Evolutionary conservation across 208 protist genomes (phyloP).

Genomic region (Tritrichomonas musculus): DNA sequence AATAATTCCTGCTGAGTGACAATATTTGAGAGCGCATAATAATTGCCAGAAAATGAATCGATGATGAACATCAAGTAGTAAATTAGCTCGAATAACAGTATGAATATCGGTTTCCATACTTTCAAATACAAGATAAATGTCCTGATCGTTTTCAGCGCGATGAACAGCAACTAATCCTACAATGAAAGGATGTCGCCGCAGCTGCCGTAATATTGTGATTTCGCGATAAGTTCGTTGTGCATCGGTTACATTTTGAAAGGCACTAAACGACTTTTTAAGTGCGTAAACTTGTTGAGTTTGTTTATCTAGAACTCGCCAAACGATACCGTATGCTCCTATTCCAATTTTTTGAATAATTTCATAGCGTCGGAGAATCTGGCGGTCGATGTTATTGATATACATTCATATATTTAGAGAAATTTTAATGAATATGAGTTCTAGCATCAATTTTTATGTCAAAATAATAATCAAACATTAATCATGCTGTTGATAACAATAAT

Average conservation of each 20-base stretch:
- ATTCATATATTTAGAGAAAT: no score
- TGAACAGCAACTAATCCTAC: conserved; percentile 60
- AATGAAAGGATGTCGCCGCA: conserved; percentile 61
- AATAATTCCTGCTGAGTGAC: conserved; percentile 58
- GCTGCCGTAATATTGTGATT: conserved; percentile 60
- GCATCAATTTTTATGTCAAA: no score
- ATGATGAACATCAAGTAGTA: conserved; percentile 62
- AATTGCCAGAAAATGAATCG: conserved; percentile 65
- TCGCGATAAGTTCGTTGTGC: conserved; percentile 66
- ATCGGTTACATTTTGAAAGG: conserved; percentile 64
- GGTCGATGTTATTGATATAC: conserved; percentile 51
- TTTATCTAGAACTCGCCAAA: conserved; percentile 55
- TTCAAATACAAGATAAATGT: conserved; percentile 69
- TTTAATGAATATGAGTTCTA: no score
- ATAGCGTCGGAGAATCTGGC: conserved; percentile 56
- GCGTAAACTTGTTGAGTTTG: conserved; percentile 52
- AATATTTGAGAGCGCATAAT: conserved; percentile 53
- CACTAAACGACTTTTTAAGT: conserved; percentile 68
- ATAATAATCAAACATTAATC: no score
- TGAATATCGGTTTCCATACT: conserved; percentile 66
- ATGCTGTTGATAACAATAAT: no score
- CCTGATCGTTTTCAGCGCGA: conserved; percentile 63
- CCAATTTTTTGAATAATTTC: conserved; percentile 53
- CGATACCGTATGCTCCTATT: conserved; percentile 61
- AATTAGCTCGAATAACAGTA: conserved; percentile 62